Evolutionary conservation across 2,329 filamentous ascomycete genomes (phyloP).

Genomic region (Trichoderma aggressivum): DNA sequence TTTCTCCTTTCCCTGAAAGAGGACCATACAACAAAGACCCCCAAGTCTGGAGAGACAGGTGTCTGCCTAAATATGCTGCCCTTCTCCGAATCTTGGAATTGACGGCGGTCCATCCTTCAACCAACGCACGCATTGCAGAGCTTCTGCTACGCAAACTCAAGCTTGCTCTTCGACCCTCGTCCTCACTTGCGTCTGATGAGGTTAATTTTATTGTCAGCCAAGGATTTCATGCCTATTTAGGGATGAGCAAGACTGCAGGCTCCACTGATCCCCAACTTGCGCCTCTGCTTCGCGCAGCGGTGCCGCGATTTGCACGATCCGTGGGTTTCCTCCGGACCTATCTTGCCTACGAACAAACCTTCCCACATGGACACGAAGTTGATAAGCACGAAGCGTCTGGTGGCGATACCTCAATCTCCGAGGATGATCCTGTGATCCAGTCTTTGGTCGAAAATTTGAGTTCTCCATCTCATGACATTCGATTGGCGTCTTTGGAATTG

Average conservation of each 20-base stretch:
- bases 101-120: conserved; percentile 62
- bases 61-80: conserved; percentile 65
- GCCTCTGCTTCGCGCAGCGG: conserved; percentile 62
- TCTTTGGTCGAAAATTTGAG: conserved; percentile 71
- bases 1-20: conserved; percentile 62
- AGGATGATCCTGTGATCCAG: conserved; percentile 59
- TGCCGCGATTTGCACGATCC: conserved; percentile 62
- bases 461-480: conserved; percentile 69
- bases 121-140: conserved; percentile 62
- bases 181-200: conserved; percentile 57
- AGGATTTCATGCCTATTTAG: conserved; percentile 70
- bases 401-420: conserved; percentile 41
- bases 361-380: conserved; percentile 21
- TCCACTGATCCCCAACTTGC: conserved; percentile 60
- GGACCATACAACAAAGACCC: conserved; percentile 60
- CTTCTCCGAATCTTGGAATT: conserved; percentile 61
- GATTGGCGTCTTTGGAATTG: conserved; percentile 69
- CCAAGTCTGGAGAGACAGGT: conserved; percentile 59
- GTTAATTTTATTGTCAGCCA: conserved; percentile 71
- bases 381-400: conserved; percentile 33
- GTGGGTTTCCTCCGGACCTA: conserved; percentile 64
- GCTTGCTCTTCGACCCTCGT: conserved; percentile 60
- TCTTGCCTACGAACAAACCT: conserved; percentile 50
- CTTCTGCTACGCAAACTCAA: conserved; percentile 64
- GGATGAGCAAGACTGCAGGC: conserved; percentile 58